Base-by-base conservation (phyloP, 768 basidiomycete genomes). In the Nidularia sp. region DNA sequence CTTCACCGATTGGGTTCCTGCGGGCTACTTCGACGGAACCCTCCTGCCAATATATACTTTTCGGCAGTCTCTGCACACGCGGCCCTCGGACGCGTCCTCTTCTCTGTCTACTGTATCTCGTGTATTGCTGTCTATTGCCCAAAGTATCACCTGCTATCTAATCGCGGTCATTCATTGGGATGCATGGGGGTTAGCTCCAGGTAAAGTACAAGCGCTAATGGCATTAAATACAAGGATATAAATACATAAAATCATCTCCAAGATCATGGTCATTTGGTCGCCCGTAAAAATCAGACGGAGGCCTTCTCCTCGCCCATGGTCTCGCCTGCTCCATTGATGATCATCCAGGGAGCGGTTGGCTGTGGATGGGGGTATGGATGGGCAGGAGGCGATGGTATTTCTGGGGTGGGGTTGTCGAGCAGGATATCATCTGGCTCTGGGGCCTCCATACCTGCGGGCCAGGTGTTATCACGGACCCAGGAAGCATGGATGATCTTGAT, bases 401-500 rank as follows among this genome's bases (percentile, higher is more conserved):
- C 43, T n/a, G 60, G 51, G 15, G 53, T 34, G 34, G 46, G 51
- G 6, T 56, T 48, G 45, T 58, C 60, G 33, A 60, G 60, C 10
- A 73, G 57, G 45, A 74, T 71, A 44, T 86, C 80, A 58, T 88
- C 86, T 10, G 85, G 75, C 49, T 83, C 80, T 6, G 81, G 85
- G n/a, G 70, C 86, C 3, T 72, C 66, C 35, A 78, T 72, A 13
- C 79, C 83, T 36, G 70, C 67, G 15, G 90, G 90, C 90, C 90
- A 92, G 44, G 85, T 89, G 47, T 81, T 74, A 54, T 92, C 88
- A 48, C 80, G 80, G 45, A 87, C 65, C 90, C 90, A 92, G 34
- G 84, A 83, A 34, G 84, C 79, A 59, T 88, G 80, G 44, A 90
- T 66, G 53, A 92, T 75, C 61, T 86, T 85, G 60, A 90, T 78